phyloP scores from a whole-genome alignment of 805 yeast genomes.

The Yueomyces sp. region DNA sequence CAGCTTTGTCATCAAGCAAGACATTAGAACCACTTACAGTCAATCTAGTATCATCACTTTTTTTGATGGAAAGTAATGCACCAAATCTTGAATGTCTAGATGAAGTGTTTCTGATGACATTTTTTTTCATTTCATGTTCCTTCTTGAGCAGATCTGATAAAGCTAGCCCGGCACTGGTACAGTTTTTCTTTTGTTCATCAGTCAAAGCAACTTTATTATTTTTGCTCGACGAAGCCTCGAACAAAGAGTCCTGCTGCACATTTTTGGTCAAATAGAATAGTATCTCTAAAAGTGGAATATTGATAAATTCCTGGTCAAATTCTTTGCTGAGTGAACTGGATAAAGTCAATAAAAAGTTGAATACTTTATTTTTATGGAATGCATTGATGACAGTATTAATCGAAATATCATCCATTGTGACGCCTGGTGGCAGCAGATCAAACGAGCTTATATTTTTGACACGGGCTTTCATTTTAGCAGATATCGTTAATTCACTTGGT shows the following conservation, averaged over 20 bases:
- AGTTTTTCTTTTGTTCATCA: constrained; percentile 1
- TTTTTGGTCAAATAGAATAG: constrained; percentile 51
- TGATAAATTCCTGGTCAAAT: constrained; percentile 48
- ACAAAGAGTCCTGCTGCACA: constrained; percentile 26
- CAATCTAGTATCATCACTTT: constrained; percentile 42
- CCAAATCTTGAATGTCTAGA: constrained; percentile 89
- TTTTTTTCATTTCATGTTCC: constrained; percentile 43
- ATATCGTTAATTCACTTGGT: constrained; percentile 44
- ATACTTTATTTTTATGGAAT: constrained; percentile 58
- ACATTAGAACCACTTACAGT: constrained; percentile 68
- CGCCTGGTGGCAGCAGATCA: constrained; percentile 38
- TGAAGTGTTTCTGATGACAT: constrained; percentile 37
- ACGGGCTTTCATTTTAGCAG: constrained; percentile 25
- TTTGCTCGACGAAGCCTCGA: constrained; percentile 1
- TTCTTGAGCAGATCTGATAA: constrained; percentile 40
- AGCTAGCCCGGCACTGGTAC: constrained; percentile 27
- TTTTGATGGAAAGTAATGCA: constrained; percentile 60
- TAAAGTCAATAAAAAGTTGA: constrained; percentile 59
- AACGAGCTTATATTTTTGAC: constrained; percentile 20
- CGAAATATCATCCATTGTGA: constrained; percentile 54
- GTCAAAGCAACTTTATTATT: background rate
- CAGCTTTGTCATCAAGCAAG: constrained; percentile 32
- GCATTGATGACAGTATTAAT: constrained; percentile 41
- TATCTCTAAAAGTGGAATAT: constrained; percentile 54
- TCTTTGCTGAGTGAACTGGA: constrained; percentile 51